Percentiles rank a stretch among this genome's conserved stretches.
These are phyloP conservation scores for Talaromyces ruber DNA, from an alignment of 495 filamentous ascomycete genomes.

Conservation along the genomic window DNA sequence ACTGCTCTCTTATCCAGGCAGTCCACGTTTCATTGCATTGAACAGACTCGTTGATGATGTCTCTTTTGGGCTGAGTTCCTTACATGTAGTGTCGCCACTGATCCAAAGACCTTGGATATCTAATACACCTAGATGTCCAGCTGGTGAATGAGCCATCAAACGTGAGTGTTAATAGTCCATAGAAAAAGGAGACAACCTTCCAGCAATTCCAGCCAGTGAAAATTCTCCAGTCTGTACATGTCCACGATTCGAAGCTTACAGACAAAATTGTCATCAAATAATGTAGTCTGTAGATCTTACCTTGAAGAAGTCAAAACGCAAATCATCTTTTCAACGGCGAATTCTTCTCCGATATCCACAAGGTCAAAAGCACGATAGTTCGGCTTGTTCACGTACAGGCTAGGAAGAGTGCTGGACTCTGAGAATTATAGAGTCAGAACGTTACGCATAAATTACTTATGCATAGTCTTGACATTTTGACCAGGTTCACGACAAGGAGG, in stretches of 20 bases:
- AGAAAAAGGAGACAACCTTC: not conserved
- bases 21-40: not conserved
- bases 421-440: not conserved
- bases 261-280: not conserved
- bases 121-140: not conserved
- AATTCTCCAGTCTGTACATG: not conserved
- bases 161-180: not conserved
- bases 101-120: not conserved
- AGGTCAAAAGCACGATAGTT: not conserved
- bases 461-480: not conserved
- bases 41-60: not conserved
- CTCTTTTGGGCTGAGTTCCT: not conserved
- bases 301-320: not conserved
- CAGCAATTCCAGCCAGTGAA: not conserved
- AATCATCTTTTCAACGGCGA: not conserved
- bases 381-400: not conserved
- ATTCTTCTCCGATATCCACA: not conserved
- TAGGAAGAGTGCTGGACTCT: not conserved
- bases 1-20: not conserved
- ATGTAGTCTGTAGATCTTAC: not conserved
- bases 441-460: not conserved
- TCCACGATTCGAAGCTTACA: not conserved
- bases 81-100: not conserved
- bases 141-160: not conserved
- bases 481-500: not conserved